These are phyloP conservation scores for Candida sp. DNA, from an alignment of 1,139 yeast species.

Conservation along the genomic window DNA sequence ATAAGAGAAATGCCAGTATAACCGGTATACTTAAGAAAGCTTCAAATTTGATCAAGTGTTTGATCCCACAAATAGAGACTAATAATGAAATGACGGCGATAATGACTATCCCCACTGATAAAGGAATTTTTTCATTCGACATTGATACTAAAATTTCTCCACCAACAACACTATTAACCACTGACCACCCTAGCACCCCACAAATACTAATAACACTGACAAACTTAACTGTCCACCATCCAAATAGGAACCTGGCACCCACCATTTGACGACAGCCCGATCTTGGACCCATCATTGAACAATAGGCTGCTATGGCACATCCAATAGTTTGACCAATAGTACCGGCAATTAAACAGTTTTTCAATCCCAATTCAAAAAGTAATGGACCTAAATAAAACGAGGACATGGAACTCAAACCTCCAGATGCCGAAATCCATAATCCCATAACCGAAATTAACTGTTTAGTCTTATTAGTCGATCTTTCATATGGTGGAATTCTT, in stretches of 20 bases:
- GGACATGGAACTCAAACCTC: conserved; percentile 84
- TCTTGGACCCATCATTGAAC: conserved; percentile 37
- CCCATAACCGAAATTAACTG: conserved; percentile 64
- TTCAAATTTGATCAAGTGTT: conserved; percentile 63
- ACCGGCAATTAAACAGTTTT: conserved; percentile 59
- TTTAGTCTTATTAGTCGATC: conserved; percentile 47
- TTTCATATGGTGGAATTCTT: conserved; percentile 66
- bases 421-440: conserved; percentile 81
- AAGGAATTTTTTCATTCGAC: conserved; percentile 16
- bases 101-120: conserved; percentile 30
- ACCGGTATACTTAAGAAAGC: conserved; percentile 71
- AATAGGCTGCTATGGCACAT: conserved; percentile 62
- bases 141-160: conserved; percentile 32
- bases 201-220: conserved; percentile 31
- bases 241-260: conserved; percentile 36
- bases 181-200: conserved; percentile 42
- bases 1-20: conserved; percentile 58
- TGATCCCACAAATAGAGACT: conserved; percentile 34
- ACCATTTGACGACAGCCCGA: conserved; percentile 44
- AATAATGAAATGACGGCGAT: conserved; percentile 24
- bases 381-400: conserved; percentile 74
- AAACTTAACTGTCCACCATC: conserved; percentile 37
- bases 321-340: conserved; percentile 63
- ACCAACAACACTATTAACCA: conserved; percentile 37
- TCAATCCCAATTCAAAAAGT: conserved; percentile 63